Base-by-base conservation (phyloP, 1,284 basidiomycete genomes). In the Cryptococcus jaspeensis region DNA sequence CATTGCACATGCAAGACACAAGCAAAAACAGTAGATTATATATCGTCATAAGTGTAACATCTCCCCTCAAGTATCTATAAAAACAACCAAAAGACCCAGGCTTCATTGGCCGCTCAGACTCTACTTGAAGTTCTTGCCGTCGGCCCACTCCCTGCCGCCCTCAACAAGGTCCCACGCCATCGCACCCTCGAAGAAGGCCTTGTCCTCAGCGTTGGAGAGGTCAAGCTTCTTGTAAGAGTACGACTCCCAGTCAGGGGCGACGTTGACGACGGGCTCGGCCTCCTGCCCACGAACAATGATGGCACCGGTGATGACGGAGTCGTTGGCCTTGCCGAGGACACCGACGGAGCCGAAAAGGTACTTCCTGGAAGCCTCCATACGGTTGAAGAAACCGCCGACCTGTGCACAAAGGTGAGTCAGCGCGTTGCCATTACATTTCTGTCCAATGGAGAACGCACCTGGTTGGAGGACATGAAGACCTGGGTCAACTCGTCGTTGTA, bases 401-500 rank as follows among this genome's bases (percentile, higher is more conserved):
- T 88, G 87, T 81, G 89, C 89, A 38, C n/a, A 13, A 18, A n/a
- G 18, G 16, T 20, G 25, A n/a, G 23, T 23, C 49, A 50, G 16
- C 12, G 38, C 28, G 36, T 23, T 38, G 16, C 13, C 18, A 50
- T 16, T 50, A 25, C 12, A 22, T 20, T 15, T 43, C n/a, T n/a
- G n/a, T n/a, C n/a, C n/a, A n/a, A n/a, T n/a, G n/a, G n/a, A n/a
- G n/a, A 32, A 58, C 55, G 58, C 46, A 64, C 60, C 67, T 80
- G 78, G 81, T 82, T 82, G 68, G 87, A 85, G 55, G 90, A 93
- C 92, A 92, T 96, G 84, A 92, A 96, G 55, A 84, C 84, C 78
- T 87, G 85, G 41, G 92, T 94, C 64, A 99, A 87, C 81, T 98
- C 95, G 28, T 88, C 83, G 81, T 90, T 91, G 86, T 97, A 98